Percentiles rank a stretch among this genome's conserved stretches.
These are phyloP conservation scores for Colletotrichum sp. DNA, from an alignment of 2,329 filamentous ascomycete genomes.

Conservation along the genomic window DNA sequence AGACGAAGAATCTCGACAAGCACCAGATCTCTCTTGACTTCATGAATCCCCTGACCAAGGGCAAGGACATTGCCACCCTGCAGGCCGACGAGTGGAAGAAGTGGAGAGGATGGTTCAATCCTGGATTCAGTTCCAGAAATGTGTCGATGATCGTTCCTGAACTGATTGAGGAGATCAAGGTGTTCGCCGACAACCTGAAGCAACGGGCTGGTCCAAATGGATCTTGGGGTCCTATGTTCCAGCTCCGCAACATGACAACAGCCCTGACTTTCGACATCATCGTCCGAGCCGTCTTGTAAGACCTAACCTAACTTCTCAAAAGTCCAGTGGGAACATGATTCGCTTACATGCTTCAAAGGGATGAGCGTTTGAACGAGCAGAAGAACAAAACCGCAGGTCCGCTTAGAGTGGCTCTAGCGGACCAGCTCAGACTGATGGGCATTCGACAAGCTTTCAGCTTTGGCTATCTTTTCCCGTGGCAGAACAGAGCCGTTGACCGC, in stretches of 20 bases:
- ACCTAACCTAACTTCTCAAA: background rate
- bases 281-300: slow-evolving; percentile 28
- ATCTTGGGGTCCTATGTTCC: slow-evolving; percentile 7
- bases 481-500: background rate
- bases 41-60: slow-evolving; percentile 5
- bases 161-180: background rate
- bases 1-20: slow-evolving; percentile 13
- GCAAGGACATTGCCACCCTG: background rate
- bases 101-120: slow-evolving; percentile 37
- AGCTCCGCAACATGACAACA: slow-evolving; percentile 6
- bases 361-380: slow-evolving; percentile 32
- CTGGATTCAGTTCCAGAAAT: slow-evolving; percentile 31
- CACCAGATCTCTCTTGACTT: background rate
- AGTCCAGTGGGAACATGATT: too few species aligned
- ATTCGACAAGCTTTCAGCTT: slow-evolving; percentile 33
- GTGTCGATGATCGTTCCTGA: background rate
- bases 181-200: background rate
- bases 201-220: background rate
- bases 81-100: slow-evolving; percentile 17
- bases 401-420: background rate
- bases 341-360: slow-evolving; percentile 25
- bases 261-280: slow-evolving; percentile 28
- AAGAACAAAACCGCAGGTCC: slow-evolving; percentile 14
- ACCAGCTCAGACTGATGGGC: slow-evolving; percentile 12
- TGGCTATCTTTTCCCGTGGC: slow-evolving; percentile 34